Conservation (phyloP, 345 rosid genomes). For the Populus alba region DNA sequence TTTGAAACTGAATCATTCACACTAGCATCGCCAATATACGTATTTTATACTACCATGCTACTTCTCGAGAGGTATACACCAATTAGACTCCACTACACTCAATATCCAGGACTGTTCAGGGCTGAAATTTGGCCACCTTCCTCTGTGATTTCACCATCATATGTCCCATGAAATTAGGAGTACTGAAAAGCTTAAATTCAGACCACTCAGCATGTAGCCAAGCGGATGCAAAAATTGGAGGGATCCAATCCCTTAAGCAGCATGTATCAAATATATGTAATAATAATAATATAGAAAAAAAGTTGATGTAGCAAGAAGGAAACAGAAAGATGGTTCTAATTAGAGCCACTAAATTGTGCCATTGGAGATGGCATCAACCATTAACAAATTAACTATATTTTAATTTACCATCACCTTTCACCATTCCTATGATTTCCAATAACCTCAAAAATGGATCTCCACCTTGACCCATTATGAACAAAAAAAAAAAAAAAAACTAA, state of each 20-base stretch:
- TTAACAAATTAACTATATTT: neutral
- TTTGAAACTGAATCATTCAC: neutral
- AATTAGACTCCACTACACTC: neutral
- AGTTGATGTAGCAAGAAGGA: neutral
- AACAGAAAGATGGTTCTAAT: neutral
- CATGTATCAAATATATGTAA: neutral
- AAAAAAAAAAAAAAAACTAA: neutral
- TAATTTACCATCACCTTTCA: neutral
- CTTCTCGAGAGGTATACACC: neutral
- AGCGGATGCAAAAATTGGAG: too few relatives aligned
- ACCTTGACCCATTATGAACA: neutral
- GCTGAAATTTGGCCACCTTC: neutral
- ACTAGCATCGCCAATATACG: neutral
- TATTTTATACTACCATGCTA: neutral
- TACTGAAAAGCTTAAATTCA: neutral
- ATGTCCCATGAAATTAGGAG: neutral
- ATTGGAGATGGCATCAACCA: neutral
- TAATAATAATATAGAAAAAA: neutral
- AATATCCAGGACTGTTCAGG: neutral
- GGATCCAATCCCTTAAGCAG: neutral
- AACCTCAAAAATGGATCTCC: neutral
- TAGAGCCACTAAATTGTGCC: neutral
- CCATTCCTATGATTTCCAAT: neutral
- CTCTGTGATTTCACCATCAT: neutral
- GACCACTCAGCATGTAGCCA: too few relatives aligned